These are phyloP conservation scores for Ophiosphaerella herpotricha DNA, from an alignment of 2,329 filamentous ascomycete genomes.

Conservation along the genomic window DNA sequence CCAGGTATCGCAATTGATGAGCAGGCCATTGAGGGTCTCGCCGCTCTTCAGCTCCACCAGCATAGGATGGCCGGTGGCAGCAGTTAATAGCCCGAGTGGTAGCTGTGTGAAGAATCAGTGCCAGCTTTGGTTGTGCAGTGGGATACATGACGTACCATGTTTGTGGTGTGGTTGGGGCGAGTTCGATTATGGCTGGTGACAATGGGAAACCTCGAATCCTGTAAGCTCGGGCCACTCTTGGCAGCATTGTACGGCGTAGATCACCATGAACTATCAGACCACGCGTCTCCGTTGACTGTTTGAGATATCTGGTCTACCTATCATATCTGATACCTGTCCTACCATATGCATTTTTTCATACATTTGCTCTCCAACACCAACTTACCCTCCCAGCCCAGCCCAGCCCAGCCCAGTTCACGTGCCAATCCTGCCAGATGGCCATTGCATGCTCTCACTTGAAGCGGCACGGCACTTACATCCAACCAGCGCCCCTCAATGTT, in stretches of 20 bases:
- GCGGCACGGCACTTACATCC: neutral
- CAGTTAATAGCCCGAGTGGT: slow-evolving; percentile 81
- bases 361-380: no score
- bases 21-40: slow-evolving; percentile 94
- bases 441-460: neutral
- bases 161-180: neutral
- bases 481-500: neutral
- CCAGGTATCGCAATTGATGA: slow-evolving; percentile 98
- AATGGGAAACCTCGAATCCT: neutral
- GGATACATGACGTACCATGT: slow-evolving; percentile 29
- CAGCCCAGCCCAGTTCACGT: no score
- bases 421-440: slow-evolving; percentile 19
- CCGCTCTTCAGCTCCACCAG: slow-evolving; percentile 96
- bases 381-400: no score
- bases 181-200: neutral
- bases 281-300: no score
- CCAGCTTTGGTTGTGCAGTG: slow-evolving; percentile 2
- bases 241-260: no score
- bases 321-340: no score
- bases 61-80: slow-evolving; percentile 97
- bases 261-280: no score
- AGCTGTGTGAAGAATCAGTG: slow-evolving; percentile 51
- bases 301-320: no score
- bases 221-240: neutral
- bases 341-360: no score